Conservation (phyloP, 1,284 basidiomycete species). For the Ganoderma multipileum region DNA sequence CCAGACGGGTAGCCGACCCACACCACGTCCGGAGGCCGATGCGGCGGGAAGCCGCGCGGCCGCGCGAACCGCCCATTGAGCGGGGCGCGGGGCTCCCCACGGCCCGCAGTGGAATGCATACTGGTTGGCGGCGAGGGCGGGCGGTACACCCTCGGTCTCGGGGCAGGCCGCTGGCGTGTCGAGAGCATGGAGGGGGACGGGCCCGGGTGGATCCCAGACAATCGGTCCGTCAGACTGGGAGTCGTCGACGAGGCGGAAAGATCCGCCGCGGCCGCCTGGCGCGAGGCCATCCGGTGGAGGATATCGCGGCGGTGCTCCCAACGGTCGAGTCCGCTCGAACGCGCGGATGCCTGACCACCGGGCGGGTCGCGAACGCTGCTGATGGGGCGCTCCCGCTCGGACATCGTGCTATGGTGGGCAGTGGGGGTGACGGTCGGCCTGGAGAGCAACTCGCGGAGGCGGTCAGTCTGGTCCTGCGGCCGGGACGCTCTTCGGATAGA, state of each 20-base stretch:
- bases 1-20: conserved; percentile 23
- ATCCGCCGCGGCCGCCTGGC: neutral
- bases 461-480: conserved; percentile 8
- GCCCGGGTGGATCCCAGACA: neutral
- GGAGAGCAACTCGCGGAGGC: conserved; percentile 4
- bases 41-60: conserved; percentile 25
- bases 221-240: neutral
- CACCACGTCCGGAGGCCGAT: conserved; percentile 24
- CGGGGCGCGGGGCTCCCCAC: conserved; percentile 14
- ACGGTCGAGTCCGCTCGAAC: conserved; percentile 6
- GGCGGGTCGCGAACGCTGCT: neutral
- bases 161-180: neutral
- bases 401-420: conserved; percentile 12
- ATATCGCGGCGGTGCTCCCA: conserved; percentile 15
- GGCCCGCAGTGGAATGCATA: neutral
- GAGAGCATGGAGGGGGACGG: neutral
- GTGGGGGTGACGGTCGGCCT: neutral
- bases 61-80: conserved; percentile 28
- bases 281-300: neutral
- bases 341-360: neutral
- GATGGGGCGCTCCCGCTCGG: conserved; percentile 20
- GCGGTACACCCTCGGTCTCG: neutral
- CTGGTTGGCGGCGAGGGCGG: neutral
- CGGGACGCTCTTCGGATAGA: neutral
- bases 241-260: neutral